phyloP scores from a whole-genome alignment of 306 rosid species.

The Arachis stenosperma region DNA sequence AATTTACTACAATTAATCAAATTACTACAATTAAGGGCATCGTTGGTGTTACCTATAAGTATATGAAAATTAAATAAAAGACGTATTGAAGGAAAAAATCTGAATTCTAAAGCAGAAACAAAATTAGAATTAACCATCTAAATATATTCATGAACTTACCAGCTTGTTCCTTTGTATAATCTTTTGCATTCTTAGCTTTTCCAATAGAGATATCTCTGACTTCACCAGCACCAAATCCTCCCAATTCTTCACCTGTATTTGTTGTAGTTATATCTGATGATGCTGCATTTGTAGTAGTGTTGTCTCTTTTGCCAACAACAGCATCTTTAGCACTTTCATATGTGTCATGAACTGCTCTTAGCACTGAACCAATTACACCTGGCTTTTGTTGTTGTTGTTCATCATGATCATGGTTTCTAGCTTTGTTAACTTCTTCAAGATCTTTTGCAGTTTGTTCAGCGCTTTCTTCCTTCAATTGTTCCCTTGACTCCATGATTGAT shows the following conservation, averaged over 20 bases:
- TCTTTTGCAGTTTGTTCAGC: constrained; percentile 63
- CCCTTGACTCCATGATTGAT: constrained; percentile 31
- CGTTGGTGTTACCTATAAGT: too few species aligned
- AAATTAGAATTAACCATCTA: too few species aligned
- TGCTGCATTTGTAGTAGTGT: too few species aligned
- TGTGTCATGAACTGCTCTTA: constrained; percentile 57
- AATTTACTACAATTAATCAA: too few species aligned
- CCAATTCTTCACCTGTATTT: constrained; percentile 2
- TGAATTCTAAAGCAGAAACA: too few species aligned
- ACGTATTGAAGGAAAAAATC: too few species aligned
- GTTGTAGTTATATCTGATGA: background rate
- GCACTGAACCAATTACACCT: constrained; percentile 64
- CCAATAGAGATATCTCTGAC: constrained; percentile 42
- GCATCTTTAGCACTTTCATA: constrained; percentile 71
- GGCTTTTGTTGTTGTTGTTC: constrained; percentile 31
- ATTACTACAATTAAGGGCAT: too few species aligned
- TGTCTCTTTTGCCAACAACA: constrained; percentile 61
- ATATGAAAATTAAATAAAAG: too few species aligned
- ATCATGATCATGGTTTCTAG: constrained; percentile 6
- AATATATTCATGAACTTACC: constrained; percentile 27
- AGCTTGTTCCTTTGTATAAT: constrained; percentile 19
- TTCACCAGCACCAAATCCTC: constrained; percentile 1
- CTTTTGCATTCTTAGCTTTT: constrained; percentile 31
- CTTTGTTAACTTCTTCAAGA: constrained; percentile 49
- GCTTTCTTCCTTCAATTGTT: constrained; percentile 47